Evolutionary conservation across 768 basidiomycete genomes (phyloP).

Genomic region (Auricularia heimuer): DNA sequence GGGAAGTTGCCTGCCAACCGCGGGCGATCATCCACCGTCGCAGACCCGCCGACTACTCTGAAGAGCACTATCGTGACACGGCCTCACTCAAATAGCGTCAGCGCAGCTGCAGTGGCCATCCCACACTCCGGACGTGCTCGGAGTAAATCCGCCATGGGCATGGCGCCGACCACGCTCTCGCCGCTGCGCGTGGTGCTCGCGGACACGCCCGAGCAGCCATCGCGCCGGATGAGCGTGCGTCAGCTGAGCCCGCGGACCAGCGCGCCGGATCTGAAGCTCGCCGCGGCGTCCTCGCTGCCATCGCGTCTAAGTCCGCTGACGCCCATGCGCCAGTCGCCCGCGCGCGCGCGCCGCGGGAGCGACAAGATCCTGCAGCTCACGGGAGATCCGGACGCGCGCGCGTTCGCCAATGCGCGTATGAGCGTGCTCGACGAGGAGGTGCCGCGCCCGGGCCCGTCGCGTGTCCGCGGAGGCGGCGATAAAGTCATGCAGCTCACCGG

Average conservation of each 20-base stretch:
- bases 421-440: not conserved
- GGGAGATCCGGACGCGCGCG: conserved; percentile 34
- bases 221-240: not conserved
- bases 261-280: not conserved
- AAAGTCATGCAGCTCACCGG: not conserved
- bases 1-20: not conserved
- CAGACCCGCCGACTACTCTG: not conserved
- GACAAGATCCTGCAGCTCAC: conserved; percentile 31
- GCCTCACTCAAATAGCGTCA: not conserved
- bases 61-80: not conserved
- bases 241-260: not conserved
- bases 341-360: not conserved
- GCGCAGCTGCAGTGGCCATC: not conserved
- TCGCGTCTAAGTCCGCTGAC: not conserved
- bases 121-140: not conserved
- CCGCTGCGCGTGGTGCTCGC: not conserved
- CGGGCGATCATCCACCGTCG: not conserved
- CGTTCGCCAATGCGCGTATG: conserved; percentile 13
- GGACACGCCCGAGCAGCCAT: not conserved
- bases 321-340: not conserved
- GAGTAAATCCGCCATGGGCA: not conserved
- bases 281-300: not conserved
- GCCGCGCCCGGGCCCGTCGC: not conserved
- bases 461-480: not conserved
- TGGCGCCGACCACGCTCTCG: not conserved